Base-by-base conservation (phyloP, 2,329 filamentous ascomycete genomes). In the Phyllosticta citriasiana region DNA sequence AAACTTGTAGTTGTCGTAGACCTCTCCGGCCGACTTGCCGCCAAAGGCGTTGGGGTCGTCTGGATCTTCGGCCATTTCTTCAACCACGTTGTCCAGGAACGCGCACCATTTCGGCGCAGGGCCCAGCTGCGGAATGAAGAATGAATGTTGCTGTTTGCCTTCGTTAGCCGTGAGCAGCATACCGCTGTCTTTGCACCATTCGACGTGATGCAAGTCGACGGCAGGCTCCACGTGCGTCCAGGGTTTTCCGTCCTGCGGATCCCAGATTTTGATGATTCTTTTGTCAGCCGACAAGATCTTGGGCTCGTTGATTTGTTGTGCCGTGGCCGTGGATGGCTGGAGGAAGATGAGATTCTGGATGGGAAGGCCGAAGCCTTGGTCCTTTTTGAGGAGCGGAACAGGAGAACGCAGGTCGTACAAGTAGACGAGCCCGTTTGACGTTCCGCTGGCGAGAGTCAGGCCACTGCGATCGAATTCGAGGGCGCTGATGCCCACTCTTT, bases 1-100 rank as follows among this genome's bases (percentile, higher is more conserved):
- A 83, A 99, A 99, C 77, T 97, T 99, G 84, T 93, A 97, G 76
- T 99, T 97, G 76, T 99, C 94, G 79, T 99, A 99, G 9, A 94
- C 90, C 67, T 94, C 87, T 30, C 87, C 88, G 63, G 80, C 82
- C 30, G 82, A 79, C 71, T 88, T 67, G 30, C 63, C 57, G 52
- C 73, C 75, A 67, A 76, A 81, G 2, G 78, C 76, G 61, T 83
- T 81, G 4, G 85, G 85, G 68, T 88, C 85, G 67, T 84, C 83
- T 8, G 80, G 79, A 67, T 87, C 84, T 71, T 97, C 93, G 8
- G 93, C 93, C 91, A 99, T 97, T 75, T 99, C 95, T 77, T 99
- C 94, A 9, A 97, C 94, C 69, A 99, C 85, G 69, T 95, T 97
- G 76, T 99, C 95, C 64, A 99, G 79, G 84, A 97, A 97, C 2